These are phyloP conservation scores for Amanita subjunquillea DNA, from an alignment of 768 basidiomycete genomes.

Conservation along the genomic window DNA sequence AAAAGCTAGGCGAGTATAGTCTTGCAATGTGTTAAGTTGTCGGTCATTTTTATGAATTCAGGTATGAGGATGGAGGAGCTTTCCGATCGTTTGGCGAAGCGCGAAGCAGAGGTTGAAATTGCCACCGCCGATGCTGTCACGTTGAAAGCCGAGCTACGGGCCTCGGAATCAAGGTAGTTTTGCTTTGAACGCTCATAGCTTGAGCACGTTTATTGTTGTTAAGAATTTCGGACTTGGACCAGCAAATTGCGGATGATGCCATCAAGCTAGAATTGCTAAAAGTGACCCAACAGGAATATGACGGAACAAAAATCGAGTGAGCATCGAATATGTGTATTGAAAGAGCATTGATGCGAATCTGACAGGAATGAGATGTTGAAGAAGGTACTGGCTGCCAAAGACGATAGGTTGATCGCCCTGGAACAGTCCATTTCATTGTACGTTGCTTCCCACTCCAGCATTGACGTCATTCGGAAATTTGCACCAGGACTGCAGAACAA, in stretches of 20 bases:
- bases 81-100: conserved; percentile 12
- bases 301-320: neutral
- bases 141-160: conserved; percentile 12
- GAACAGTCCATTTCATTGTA: neutral
- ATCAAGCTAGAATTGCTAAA: neutral
- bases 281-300: neutral
- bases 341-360: neutral
- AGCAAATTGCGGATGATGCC: neutral
- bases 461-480: neutral
- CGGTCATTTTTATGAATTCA: conserved; percentile 4
- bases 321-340: neutral
- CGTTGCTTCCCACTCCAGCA: neutral
- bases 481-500: neutral
- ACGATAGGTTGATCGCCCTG: neutral
- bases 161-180: conserved; percentile 12
- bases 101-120: conserved; percentile 20
- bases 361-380: neutral
- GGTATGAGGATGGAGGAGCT: conserved; percentile 16
- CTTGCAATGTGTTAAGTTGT: conserved; percentile 7
- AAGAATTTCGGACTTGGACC: conserved; percentile 4
- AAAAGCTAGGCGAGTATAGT: conserved; percentile 9
- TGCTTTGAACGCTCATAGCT: conserved; percentile 1
- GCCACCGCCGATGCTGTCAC: conserved; percentile 13
- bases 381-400: neutral
- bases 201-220: conserved; percentile 6